Evolutionary conservation across 805 yeast species (phyloP).

Genomic region (Myxozyma nipponensis): DNA sequence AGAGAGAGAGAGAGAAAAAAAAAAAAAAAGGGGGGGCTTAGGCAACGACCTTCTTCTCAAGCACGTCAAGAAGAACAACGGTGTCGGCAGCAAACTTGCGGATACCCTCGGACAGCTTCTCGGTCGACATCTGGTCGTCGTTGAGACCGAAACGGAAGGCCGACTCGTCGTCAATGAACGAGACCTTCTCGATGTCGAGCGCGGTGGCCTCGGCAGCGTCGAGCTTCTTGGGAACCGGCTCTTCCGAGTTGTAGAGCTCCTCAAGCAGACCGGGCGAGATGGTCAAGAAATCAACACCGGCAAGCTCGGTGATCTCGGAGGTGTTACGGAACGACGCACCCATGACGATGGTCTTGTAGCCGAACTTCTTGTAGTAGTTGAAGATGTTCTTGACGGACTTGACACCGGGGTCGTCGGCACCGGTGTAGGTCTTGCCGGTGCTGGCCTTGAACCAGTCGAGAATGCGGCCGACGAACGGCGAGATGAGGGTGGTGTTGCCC

Average conservation of each 20-base stretch:
- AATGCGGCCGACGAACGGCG: constrained; percentile 99
- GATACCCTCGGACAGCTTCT: constrained; percentile 96
- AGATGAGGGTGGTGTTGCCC: constrained; percentile 90
- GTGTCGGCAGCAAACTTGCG: constrained; percentile 95
- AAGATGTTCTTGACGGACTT: constrained; percentile 77
- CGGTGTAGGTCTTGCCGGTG: constrained; percentile 82
- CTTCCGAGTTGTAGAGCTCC: constrained; percentile 74
- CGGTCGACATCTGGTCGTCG: constrained; percentile 98
- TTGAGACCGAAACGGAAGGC: constrained; percentile 85
- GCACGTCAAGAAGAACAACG: constrained; percentile 50
- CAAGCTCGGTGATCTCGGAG: constrained; percentile 92
- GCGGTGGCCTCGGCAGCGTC: constrained; percentile 60
- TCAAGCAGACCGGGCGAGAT: constrained; percentile 91
- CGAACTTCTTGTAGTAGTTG: constrained; percentile 97
- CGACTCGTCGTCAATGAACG: constrained; percentile 81
- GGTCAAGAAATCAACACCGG: constrained; percentile 96
- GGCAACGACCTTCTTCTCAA: constrained; percentile 25
- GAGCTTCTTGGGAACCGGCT: constrained; percentile 74
- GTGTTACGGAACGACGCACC: constrained; percentile 99
- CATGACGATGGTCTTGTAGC: constrained; percentile 97
- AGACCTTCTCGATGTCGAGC: constrained; percentile 60
- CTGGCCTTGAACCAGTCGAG: constrained; percentile 96
- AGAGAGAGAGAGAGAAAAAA: neutral
- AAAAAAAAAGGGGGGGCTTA: neutral
- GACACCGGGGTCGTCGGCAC: constrained; percentile 94